Percentiles rank a stretch among this genome's conserved stretches.
Conservation (phyloP, 139 green algal genomes). For the Limnomonas spitsbergensis region DNA sequence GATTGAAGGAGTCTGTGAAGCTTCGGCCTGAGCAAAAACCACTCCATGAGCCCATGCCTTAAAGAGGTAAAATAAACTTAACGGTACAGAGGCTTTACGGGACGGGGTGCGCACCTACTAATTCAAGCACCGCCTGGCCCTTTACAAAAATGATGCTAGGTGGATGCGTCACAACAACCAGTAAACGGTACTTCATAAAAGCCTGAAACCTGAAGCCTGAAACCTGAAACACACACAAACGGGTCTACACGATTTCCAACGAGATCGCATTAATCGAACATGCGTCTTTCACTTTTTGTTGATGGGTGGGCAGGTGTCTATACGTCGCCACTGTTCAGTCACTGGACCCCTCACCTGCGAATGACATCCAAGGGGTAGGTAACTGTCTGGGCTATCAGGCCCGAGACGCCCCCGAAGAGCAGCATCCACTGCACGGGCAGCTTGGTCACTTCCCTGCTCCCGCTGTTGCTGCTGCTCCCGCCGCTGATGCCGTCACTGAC, state of each 20-base stretch:
- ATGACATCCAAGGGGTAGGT: slow-evolving; percentile 83
- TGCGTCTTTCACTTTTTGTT: neutral
- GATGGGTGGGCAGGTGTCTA: no score
- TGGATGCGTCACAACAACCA: no score
- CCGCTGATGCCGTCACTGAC: no score
- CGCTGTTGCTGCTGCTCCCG: slow-evolving; percentile 17
- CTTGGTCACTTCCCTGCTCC: slow-evolving; percentile 3
- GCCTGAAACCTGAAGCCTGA: neutral
- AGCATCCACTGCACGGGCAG: slow-evolving; percentile 75
- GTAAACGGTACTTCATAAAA: neutral
- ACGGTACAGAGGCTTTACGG: no score
- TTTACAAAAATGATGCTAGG: no score
- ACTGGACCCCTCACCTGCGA: slow-evolving; percentile 46
- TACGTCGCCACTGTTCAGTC: neutral
- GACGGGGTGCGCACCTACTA: no score
- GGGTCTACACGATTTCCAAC: neutral
- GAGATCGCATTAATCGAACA: neutral
- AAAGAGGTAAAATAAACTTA: no score
- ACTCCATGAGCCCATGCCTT: no score
- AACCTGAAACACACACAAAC: neutral
- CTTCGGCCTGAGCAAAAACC: no score
- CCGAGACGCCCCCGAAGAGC: slow-evolving; percentile 72
- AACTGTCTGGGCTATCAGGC: slow-evolving; percentile 80
- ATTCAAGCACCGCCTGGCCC: no score
- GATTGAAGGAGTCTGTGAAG: no score